phyloP scores from a whole-genome alignment of 2,329 filamentous ascomycete genomes.

The Phaeoacremonium minimum region DNA sequence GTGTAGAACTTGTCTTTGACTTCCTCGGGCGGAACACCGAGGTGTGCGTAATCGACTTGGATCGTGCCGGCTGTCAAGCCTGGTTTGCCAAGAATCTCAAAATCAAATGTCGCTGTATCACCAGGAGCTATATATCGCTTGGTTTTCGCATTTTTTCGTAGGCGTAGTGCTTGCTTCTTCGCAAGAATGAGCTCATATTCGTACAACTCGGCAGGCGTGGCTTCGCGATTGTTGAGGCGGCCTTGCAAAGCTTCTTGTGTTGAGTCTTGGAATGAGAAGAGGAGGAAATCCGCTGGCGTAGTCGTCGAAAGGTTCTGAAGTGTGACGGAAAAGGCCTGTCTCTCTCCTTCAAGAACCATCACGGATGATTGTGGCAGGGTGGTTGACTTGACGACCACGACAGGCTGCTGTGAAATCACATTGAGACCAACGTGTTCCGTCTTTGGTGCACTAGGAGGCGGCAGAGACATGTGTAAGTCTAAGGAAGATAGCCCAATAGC shows the following conservation, averaged over 20 bases:
- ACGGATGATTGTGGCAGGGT: constrained; percentile 79
- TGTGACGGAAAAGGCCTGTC: constrained; percentile 70
- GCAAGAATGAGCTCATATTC: constrained; percentile 80
- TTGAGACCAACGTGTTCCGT: constrained; percentile 57
- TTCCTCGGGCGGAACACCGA: constrained; percentile 67
- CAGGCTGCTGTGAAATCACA: constrained; percentile 76
- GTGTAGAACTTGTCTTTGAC: constrained; percentile 76
- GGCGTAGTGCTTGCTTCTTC: constrained; percentile 64
- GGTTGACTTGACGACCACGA: constrained; percentile 69
- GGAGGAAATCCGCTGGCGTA: constrained; percentile 75
- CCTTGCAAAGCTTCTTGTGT: constrained; percentile 73
- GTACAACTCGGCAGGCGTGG: constrained; percentile 74
- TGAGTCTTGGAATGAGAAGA: constrained; percentile 88
- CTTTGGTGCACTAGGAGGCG: constrained; percentile 32
- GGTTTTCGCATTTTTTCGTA: constrained; percentile 44
- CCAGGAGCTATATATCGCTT: constrained; percentile 62
- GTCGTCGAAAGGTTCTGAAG: constrained; percentile 69
- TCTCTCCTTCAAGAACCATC: constrained; percentile 92
- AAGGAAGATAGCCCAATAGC: constrained; percentile 62
- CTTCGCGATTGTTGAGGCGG: constrained; percentile 71
- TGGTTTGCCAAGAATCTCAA: constrained; percentile 83
- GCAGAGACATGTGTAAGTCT: constrained; percentile 34
- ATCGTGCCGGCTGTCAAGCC: constrained; percentile 76
- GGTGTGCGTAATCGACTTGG: constrained; percentile 79
- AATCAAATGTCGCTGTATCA: constrained; percentile 65